Evolutionary conservation across 495 filamentous ascomycete genomes (phyloP).

Genomic region (Hyaloscypha variabilis): DNA sequence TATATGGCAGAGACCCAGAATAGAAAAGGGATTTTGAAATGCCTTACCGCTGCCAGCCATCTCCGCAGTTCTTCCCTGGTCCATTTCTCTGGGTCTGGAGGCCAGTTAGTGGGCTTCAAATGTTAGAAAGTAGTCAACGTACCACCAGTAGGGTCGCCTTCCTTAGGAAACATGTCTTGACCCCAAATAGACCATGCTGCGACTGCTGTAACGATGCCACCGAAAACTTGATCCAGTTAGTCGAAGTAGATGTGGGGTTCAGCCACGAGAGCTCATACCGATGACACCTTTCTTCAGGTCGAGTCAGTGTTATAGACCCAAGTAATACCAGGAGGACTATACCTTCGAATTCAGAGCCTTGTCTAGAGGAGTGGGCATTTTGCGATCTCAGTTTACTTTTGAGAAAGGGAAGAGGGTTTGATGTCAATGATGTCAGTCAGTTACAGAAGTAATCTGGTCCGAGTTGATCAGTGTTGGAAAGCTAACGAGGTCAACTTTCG

Average conservation of each 20-base stretch:
- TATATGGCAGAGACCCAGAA: too few species aligned
- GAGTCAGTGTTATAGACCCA: conserved; percentile 23
- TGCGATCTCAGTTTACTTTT: conserved; percentile 24
- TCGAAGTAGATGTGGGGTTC: background rate
- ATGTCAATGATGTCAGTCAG: conserved; percentile 8
- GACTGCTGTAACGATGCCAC: conserved; percentile 81
- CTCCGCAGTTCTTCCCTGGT: conserved; percentile 68
- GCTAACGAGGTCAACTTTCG: background rate
- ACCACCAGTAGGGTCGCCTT: conserved; percentile 77
- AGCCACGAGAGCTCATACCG: conserved; percentile 44
- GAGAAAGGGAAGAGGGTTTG: too few species aligned
- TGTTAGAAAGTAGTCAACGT: conserved; percentile 20
- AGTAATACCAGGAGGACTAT: conserved; percentile 28
- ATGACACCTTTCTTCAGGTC: conserved; percentile 48
- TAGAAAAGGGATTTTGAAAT: background rate
- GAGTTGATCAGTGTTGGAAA: background rate
- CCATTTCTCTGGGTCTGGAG: conserved; percentile 68
- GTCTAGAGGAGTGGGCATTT: conserved; percentile 76
- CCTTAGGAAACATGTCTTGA: conserved; percentile 72
- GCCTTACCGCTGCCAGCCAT: conserved; percentile 77
- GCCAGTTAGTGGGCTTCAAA: background rate
- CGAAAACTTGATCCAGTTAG: conserved; percentile 58
- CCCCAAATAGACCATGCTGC: conserved; percentile 86
- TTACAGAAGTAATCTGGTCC: background rate
- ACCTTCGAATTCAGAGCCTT: conserved; percentile 80